A percentile compares a stretch with the other conserved stretches of the same genome.
Evolutionary conservation across 768 basidiomycete species (phyloP).

Genomic region (Pilatotrama ljubarskyi): DNA sequence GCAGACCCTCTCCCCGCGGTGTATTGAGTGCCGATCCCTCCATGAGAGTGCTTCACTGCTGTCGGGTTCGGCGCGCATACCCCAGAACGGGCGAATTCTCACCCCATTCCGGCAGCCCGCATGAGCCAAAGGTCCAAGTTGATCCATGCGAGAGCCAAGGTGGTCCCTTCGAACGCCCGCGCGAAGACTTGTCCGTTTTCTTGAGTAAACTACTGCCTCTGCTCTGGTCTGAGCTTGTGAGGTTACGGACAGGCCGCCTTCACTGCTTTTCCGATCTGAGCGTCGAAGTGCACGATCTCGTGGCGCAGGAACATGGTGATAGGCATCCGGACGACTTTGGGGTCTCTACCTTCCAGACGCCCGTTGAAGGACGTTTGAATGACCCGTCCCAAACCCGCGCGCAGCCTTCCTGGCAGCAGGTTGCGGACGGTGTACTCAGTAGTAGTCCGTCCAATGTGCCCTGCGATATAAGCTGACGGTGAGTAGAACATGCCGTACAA

Average conservation of each 20-base stretch:
- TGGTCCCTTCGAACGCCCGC: slow-evolving; percentile 4
- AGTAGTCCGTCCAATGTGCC: neutral
- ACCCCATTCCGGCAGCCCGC: slow-evolving; percentile 5
- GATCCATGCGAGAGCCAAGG: neutral
- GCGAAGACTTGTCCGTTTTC: neutral
- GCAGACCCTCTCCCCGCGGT: neutral
- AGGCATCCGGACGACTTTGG: neutral
- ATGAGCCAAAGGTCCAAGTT: neutral
- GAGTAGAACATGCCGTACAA: neutral
- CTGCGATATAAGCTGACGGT: neutral
- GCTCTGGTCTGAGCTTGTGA: neutral
- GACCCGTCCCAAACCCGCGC: neutral
- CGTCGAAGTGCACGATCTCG: neutral
- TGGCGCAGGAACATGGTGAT: neutral
- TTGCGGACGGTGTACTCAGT: neutral
- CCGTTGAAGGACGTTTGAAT: neutral
- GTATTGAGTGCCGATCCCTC: neutral
- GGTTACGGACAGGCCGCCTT: neutral
- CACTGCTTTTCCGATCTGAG: neutral
- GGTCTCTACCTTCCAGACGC: neutral
- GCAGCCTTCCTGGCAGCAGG: neutral
- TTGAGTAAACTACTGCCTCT: neutral
- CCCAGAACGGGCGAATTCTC: neutral
- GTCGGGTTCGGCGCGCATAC: neutral
- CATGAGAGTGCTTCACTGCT: neutral